A percentile compares a stretch with the other conserved stretches of the same genome.
phyloP scores from a whole-genome alignment of 768 basidiomycete species.

The Dioszegia crocea region DNA sequence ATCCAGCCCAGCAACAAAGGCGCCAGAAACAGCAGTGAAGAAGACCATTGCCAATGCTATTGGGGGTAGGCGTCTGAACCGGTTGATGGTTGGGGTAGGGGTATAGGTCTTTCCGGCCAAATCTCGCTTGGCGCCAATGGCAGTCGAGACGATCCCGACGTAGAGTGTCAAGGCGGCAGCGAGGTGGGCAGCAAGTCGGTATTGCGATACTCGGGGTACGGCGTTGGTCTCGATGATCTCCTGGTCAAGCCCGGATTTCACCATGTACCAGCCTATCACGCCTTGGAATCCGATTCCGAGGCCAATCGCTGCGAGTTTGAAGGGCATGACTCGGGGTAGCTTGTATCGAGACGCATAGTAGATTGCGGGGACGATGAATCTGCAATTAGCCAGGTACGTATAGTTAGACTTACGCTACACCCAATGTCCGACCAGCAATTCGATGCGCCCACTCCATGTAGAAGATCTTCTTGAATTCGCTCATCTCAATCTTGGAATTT shows the following conservation, averaged over 20 bases:
- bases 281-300: constrained; percentile 86
- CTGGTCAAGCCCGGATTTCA: constrained; percentile 87
- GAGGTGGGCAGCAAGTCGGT: constrained; percentile 89
- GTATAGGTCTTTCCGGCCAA: constrained; percentile 53
- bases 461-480: constrained; percentile 93
- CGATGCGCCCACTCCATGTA: constrained; percentile 99
- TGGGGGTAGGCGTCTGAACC: constrained; percentile 61
- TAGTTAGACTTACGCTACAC: constrained; percentile 48
- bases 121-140: constrained; percentile 70
- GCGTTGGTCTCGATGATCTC: constrained; percentile 72
- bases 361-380: constrained; percentile 75
- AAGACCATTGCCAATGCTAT: constrained; percentile 73
- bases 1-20: constrained; percentile 96
- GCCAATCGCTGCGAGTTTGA: constrained; percentile 67
- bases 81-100: constrained; percentile 50
- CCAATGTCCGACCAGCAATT: constrained; percentile 72
- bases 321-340: constrained; percentile 62
- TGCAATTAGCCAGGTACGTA: constrained; percentile 56
- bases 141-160: constrained; percentile 81
- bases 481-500: constrained; percentile 79
- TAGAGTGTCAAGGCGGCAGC: constrained; percentile 89
- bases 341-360: constrained; percentile 73
- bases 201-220: constrained; percentile 93
- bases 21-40: constrained; percentile 88
- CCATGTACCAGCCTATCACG: constrained; percentile 98